Evolutionary conservation across 495 filamentous ascomycete species (phyloP).

Genomic region (Penicillium bialowiezense): DNA sequence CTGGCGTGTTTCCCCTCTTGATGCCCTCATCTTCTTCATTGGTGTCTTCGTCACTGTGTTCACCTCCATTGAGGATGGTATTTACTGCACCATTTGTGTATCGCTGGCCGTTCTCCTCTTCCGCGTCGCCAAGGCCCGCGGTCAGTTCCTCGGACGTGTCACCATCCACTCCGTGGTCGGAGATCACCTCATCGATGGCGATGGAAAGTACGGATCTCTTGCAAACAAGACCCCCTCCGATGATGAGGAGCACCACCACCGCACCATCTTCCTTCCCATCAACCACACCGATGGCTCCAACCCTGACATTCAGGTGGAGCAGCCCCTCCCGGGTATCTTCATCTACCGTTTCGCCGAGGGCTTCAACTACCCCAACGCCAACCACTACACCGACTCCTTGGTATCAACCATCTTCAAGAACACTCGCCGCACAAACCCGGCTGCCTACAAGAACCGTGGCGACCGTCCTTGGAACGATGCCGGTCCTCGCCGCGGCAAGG

Average conservation of each 20-base stretch:
- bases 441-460: constrained; percentile 60
- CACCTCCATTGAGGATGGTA: constrained; percentile 82
- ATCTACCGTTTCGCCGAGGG: constrained; percentile 97
- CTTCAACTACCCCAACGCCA: constrained; percentile 94
- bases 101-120: constrained; percentile 80
- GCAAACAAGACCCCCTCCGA: constrained; percentile 31
- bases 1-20: constrained; percentile 88
- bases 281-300: constrained; percentile 88
- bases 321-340: constrained; percentile 90
- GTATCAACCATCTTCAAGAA: constrained; percentile 67
- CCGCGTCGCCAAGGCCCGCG: constrained; percentile 78
- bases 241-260: constrained; percentile 31
- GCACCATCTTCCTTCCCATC: constrained; percentile 88
- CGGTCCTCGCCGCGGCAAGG: constrained; percentile 63
- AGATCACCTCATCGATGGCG: constrained; percentile 68
- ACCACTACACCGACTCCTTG: constrained; percentile 84
- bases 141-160: constrained; percentile 84
- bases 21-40: constrained; percentile 90
- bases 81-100: constrained; percentile 79
- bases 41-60: constrained; percentile 92
- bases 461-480: constrained; percentile 98
- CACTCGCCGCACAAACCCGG: constrained; percentile 74
- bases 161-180: constrained; percentile 89
- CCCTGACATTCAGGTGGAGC: constrained; percentile 72
- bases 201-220: constrained; percentile 55